phyloP scores from a whole-genome alignment of 768 basidiomycete genomes.

The Mycena amicta region DNA sequence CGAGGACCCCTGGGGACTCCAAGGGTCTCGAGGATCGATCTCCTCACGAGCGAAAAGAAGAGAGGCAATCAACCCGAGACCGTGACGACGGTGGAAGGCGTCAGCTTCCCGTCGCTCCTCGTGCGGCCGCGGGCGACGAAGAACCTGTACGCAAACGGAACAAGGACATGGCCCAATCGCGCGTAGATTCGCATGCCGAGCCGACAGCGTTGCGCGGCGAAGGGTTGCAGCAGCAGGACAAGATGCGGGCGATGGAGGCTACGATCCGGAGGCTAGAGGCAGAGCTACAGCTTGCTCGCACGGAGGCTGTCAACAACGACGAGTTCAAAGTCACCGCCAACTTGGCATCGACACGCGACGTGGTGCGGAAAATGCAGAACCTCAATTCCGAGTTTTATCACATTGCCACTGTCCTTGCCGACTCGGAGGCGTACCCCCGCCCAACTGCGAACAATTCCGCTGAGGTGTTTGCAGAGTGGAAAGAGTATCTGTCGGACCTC shows the following conservation, averaged over 20 bases:
- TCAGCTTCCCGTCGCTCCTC: too few relatives aligned
- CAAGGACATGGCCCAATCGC: too few relatives aligned
- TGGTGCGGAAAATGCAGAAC: conserved; percentile 33
- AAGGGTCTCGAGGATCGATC: not conserved
- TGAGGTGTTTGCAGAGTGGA: not conserved
- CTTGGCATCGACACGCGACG: conserved; percentile 34
- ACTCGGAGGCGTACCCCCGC: conserved; percentile 14
- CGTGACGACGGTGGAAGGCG: not conserved
- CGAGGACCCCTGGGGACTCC: not conserved
- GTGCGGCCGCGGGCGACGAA: too few relatives aligned
- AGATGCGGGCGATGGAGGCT: not conserved
- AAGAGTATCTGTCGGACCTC: not conserved
- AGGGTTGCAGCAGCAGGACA: not conserved
- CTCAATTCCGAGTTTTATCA: conserved; percentile 41
- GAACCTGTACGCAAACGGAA: too few relatives aligned
- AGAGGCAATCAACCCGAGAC: not conserved
- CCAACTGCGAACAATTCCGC: not conserved
- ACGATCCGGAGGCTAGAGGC: not conserved
- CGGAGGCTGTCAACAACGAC: not conserved
- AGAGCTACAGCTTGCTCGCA: not conserved
- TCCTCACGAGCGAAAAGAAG: not conserved
- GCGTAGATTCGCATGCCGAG: not conserved
- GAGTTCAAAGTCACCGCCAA: conserved; percentile 22
- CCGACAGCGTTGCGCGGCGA: not conserved
- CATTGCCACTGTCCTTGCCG: conserved; percentile 37